A percentile compares a stretch with the other conserved stretches of the same genome.
phyloP scores from a whole-genome alignment of 2,329 filamentous ascomycete species.

The Geosmithia morbida region DNA sequence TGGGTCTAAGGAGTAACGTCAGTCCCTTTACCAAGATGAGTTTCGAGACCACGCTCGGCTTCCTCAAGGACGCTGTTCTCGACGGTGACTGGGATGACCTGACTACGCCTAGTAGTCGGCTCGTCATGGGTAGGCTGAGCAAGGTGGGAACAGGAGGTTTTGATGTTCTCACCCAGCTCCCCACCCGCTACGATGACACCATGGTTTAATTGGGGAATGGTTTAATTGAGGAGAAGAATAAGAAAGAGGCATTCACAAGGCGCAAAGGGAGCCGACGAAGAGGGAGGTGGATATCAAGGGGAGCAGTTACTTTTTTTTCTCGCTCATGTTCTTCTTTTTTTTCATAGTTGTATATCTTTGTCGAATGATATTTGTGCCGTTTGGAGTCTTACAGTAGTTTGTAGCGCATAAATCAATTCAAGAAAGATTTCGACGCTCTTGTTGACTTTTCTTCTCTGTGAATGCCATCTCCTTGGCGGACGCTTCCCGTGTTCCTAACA shows the following conservation, averaged over 20 bases:
- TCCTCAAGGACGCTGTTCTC: slow-evolving; percentile 82
- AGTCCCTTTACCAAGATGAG: slow-evolving; percentile 98
- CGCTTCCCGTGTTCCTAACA: background rate
- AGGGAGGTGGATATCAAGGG: background rate
- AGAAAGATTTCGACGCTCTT: background rate
- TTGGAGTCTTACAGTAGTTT: background rate
- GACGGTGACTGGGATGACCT: slow-evolving; percentile 86
- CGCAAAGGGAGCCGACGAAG: background rate
- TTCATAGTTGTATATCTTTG: background rate
- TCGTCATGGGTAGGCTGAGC: slow-evolving; percentile 74
- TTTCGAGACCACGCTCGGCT: slow-evolving; percentile 92
- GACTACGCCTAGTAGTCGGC: slow-evolving; percentile 68
- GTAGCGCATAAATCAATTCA: background rate
- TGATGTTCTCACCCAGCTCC: slow-evolving; percentile 60
- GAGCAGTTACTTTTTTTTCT: background rate
- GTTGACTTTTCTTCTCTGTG: background rate
- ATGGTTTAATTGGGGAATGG: slow-evolving; percentile 5
- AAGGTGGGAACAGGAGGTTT: slow-evolving; percentile 84
- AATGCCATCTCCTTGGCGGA: no score
- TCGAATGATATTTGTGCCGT: background rate
- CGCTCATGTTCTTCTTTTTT: background rate
- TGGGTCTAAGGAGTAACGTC: slow-evolving; percentile 70
- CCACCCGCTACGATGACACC: slow-evolving; percentile 31
- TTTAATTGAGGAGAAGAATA: slow-evolving; percentile 2
- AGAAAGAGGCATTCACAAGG: no score